Conservation (phyloP, 2,329 filamentous ascomycete species). For the Claviceps digitariae region DNA sequence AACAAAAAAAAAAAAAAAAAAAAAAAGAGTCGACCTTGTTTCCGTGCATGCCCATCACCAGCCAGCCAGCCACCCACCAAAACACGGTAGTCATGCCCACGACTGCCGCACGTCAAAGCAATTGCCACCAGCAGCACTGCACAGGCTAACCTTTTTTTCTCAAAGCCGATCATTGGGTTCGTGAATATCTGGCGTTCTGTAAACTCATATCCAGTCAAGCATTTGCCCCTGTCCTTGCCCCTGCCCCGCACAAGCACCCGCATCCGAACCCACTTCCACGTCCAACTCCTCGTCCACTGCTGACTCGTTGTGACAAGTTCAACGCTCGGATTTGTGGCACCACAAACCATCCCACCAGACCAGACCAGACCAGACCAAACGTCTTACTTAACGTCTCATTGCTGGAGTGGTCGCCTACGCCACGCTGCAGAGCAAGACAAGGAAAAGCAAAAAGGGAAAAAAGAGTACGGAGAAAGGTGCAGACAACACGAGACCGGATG, state of each 20-base stretch:
- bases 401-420: background rate
- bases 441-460: background rate
- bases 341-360: background rate
- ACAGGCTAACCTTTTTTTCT: background rate
- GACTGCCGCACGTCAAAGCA: background rate
- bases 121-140: background rate
- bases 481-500: background rate
- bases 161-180: conserved; percentile 2
- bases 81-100: background rate
- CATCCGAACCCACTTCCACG: background rate
- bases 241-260: background rate
- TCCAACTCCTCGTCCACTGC: background rate
- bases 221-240: background rate
- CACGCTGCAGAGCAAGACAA: background rate
- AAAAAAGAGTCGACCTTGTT: background rate
- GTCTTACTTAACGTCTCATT: background rate
- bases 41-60: background rate
- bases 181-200: background rate
- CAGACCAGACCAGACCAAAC: background rate
- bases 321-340: conserved; percentile 1
- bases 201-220: background rate
- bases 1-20: background rate
- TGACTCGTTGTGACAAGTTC: background rate
- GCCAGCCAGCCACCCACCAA: background rate
- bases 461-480: background rate